Evolutionary conservation across 2,329 filamentous ascomycete species (phyloP).

Genomic region (Paecilomyces niveus): DNA sequence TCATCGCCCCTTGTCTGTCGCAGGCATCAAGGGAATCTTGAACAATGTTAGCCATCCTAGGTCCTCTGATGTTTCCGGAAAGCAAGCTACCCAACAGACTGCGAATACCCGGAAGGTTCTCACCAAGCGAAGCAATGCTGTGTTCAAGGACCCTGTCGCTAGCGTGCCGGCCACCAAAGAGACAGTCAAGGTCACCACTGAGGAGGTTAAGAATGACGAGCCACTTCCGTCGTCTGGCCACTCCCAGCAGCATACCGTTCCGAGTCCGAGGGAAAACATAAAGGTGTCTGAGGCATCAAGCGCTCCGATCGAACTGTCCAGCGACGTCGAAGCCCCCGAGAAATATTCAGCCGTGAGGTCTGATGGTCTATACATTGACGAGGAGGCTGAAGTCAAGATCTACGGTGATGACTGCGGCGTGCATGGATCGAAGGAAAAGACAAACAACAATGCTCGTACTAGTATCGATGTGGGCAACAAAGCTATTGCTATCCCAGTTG

Average conservation of each 20-base stretch:
- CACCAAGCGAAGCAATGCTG: slow-evolving; percentile 46
- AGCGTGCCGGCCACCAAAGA: slow-evolving; percentile 24
- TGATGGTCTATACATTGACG: slow-evolving; percentile 20
- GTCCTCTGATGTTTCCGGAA: slow-evolving; percentile 23
- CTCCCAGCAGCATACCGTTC: slow-evolving; percentile 6
- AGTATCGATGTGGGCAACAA: slow-evolving; percentile 4
- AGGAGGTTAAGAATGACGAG: slow-evolving; percentile 13
- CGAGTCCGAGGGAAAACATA: slow-evolving; percentile 5
- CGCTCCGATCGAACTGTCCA: slow-evolving; percentile 3
- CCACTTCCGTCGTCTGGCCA: slow-evolving; percentile 6
- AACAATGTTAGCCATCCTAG: slow-evolving; percentile 26
- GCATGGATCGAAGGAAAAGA: slow-evolving; percentile 10
- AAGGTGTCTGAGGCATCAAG: slow-evolving; percentile 7
- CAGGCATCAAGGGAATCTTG: slow-evolving; percentile 31
- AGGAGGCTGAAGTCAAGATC: slow-evolving; percentile 16
- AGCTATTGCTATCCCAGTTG: slow-evolving; percentile 5
- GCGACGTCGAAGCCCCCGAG: slow-evolving; percentile 7
- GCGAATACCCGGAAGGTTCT: slow-evolving; percentile 40
- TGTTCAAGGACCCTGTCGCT: slow-evolving; percentile 48
- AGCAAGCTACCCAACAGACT: slow-evolving; percentile 23
- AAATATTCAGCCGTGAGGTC: slow-evolving; percentile 14
- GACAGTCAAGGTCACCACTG: slow-evolving; percentile 12
- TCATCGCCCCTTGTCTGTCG: slow-evolving; percentile 48
- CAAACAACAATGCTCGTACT: slow-evolving; percentile 2
- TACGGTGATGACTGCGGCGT: slow-evolving; percentile 21